These are phyloP conservation scores for Didymella lethalis DNA, from an alignment of 2,329 filamentous ascomycete species.

Conservation along the genomic window DNA sequence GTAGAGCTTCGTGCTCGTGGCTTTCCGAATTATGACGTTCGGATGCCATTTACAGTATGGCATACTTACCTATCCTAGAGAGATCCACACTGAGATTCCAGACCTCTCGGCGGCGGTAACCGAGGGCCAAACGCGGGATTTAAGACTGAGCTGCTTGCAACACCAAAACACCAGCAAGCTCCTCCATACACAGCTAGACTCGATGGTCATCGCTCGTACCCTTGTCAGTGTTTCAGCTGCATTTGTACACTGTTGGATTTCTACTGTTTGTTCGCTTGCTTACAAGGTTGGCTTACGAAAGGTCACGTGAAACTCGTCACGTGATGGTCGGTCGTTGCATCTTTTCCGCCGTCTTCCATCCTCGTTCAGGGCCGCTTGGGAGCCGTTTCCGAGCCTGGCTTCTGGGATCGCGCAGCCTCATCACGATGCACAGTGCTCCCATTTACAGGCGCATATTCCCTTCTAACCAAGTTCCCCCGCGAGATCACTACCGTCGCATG, in stretches of 20 bases:
- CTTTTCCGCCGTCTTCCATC: not conserved
- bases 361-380: not conserved
- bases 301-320: not conserved
- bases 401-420: not conserved
- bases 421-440: not conserved
- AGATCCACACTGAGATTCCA: constrained; percentile 8
- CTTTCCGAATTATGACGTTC: constrained; percentile 6
- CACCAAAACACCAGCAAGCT: constrained; percentile 3
- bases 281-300: no score
- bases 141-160: constrained; percentile 11
- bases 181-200: not conserved
- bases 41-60: constrained; percentile 1
- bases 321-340: not conserved
- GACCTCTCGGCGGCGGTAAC: constrained; percentile 2
- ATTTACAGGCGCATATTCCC: no score
- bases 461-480: not conserved
- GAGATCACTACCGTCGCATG: not conserved
- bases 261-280: not conserved
- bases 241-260: not conserved
- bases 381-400: not conserved
- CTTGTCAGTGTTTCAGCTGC: not conserved
- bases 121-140: not conserved
- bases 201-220: not conserved
- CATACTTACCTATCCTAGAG: no score
- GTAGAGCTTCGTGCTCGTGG: constrained; percentile 15